Base-by-base conservation (phyloP, 2,329 filamentous ascomycete genomes). In the Exophiala bonariae region DNA sequence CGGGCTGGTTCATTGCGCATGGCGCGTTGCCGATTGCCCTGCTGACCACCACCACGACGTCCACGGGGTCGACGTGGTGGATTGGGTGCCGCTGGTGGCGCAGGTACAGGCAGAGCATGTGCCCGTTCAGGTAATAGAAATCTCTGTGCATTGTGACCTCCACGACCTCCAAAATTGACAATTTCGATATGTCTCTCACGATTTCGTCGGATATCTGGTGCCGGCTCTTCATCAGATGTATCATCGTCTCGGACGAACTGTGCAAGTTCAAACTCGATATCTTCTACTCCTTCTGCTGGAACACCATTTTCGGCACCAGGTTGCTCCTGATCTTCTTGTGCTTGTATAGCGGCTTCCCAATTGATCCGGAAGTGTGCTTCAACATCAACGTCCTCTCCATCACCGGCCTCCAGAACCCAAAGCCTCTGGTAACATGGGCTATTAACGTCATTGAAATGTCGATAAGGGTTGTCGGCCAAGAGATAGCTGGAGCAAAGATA, bases 401-500 rank as follows among this genome's bases (percentile, higher is more conserved):
- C 90, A 1, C 91, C 91, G 36, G 80, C 82, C 66, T 95, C 89
- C 18, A 95, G 71, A 61, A 96, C 93, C 90, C 91, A 97, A 2
- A 99, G 74, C 3, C 89, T 83, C 76, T 87, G 86, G 61, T 86
- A 95, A 64, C 93, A 99, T 9, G 74, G 73, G 1, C 82, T 87
- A 13, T 79, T 74, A 41, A 72, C 69, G 20, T 81, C 77, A 63
- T 96, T 96, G 72, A 91, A 99, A 66, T 99, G 93, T 44, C 78
- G 72, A 63, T 97, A 97, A 1, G 91, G 91, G 58, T 96, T 93
- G 14, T 72, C 75, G 0, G 87, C 81, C 46, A 85, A 79, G 33
- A 99, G 77, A 87, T 89, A 97, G n/a, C 83, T 79, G 1, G 86
- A 86, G 63, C 93, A 97, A 1, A 97, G 78, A 59, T 97, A 97